phyloP scores from a whole-genome alignment of 495 filamentous ascomycete genomes.

The Penicillium arizonense region DNA sequence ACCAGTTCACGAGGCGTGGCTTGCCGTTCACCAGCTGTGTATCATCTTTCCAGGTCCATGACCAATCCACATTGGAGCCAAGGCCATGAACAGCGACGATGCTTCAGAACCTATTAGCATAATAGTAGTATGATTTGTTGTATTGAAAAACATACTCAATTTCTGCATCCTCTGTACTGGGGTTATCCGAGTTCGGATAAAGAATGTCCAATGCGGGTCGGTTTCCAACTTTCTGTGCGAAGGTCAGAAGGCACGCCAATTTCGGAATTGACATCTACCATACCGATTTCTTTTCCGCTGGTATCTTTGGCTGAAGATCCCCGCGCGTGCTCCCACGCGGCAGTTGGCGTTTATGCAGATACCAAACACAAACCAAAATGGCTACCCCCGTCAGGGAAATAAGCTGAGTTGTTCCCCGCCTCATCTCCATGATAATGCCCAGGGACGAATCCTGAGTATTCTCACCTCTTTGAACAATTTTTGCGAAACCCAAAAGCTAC shows the following conservation, averaged over 20 bases:
- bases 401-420: background rate
- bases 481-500: no score
- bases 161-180: background rate
- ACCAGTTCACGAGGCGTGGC: constrained; percentile 3
- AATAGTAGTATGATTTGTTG: background rate
- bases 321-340: no score
- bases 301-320: background rate
- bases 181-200: background rate
- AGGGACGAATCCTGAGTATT: no score
- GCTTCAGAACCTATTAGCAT: background rate
- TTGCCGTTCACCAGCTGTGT: background rate
- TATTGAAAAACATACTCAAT: background rate
- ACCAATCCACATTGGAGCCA: constrained; percentile 3
- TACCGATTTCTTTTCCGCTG: background rate
- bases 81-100: constrained; percentile 3
- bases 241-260: background rate
- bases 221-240: background rate
- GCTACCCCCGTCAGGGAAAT: background rate
- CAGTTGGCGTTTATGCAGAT: background rate
- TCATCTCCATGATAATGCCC: no score
- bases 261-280: background rate
- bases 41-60: constrained; percentile 5
- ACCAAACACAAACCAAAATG: background rate
- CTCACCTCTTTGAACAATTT: no score
- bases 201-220: background rate